Conservation (phyloP, 192 early-diverging fungal species). For the Pilobolus umbonatus region DNA sequence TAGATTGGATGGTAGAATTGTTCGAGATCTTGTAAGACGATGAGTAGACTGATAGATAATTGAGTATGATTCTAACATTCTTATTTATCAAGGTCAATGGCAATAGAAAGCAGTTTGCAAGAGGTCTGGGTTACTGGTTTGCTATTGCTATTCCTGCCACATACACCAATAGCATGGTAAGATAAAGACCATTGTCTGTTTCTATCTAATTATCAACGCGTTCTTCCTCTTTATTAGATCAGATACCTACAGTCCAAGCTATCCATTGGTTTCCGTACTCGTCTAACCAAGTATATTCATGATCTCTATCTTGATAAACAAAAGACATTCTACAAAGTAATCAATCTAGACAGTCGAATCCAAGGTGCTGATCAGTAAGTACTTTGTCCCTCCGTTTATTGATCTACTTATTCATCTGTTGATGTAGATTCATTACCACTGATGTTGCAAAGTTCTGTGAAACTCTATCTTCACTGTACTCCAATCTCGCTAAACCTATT, state of each 20-base stretch:
- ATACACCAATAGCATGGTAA: conserved; percentile 97
- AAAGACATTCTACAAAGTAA: conserved; percentile 83
- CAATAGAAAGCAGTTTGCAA: conserved; percentile 72
- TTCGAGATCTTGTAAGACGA: conserved; percentile 81
- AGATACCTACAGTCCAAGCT: conserved; percentile 71
- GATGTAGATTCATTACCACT: conserved; percentile 61
- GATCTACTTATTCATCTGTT: neutral
- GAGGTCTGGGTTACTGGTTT: conserved; percentile 84
- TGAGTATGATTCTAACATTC: neutral
- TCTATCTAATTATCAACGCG: neutral
- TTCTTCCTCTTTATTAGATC: conserved; percentile 35
- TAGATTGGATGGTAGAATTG: conserved; percentile 87
- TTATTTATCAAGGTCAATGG: conserved; percentile 55
- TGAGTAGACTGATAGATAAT: neutral
- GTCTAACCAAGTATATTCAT: conserved; percentile 86
- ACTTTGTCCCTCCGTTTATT: neutral
- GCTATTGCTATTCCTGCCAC: conserved; percentile 92
- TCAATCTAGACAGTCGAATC: conserved; percentile 89
- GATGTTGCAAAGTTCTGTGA: conserved; percentile 92
- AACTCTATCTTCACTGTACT: conserved; percentile 86
- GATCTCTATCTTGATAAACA: conserved; percentile 77
- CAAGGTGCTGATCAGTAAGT: conserved; percentile 79
- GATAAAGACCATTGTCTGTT: conserved; percentile 9
- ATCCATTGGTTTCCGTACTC: conserved; percentile 73
- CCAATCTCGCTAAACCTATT: conserved; percentile 92